Percentiles rank a stretch among this genome's conserved stretches.
Conservation (phyloP, 805 yeast genomes). For the Candida vaughaniae region DNA sequence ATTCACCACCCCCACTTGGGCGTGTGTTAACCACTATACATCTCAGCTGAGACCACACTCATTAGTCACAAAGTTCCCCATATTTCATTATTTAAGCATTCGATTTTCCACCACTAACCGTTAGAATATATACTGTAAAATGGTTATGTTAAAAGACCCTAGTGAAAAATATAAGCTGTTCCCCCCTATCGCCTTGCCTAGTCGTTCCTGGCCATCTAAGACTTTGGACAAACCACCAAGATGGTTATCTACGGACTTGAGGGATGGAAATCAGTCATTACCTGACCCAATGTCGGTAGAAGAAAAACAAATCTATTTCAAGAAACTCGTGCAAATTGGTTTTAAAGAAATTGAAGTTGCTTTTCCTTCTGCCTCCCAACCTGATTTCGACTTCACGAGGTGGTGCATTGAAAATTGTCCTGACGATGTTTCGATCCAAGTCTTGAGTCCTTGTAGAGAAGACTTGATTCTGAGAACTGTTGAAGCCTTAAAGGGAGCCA, state of each 20-base stretch:
- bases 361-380: slow-evolving; percentile 77
- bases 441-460: slow-evolving; percentile 73
- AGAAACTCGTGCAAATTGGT: slow-evolving; percentile 67
- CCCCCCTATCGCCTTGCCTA: slow-evolving; percentile 52
- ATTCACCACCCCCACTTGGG: too few relatives aligned
- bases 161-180: slow-evolving; percentile 61
- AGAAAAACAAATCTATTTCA: slow-evolving; percentile 72
- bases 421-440: slow-evolving; percentile 74
- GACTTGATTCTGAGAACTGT: slow-evolving; percentile 70
- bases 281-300: slow-evolving; percentile 85
- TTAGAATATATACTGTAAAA: too few relatives aligned
- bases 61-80: too few relatives aligned
- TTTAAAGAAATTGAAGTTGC: slow-evolving; percentile 84
- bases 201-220: slow-evolving; percentile 70
- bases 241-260: slow-evolving; percentile 79
- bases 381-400: slow-evolving; percentile 78
- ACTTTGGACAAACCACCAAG: slow-evolving; percentile 64
- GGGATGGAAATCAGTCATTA: slow-evolving; percentile 83
- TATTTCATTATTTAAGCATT: too few relatives aligned
- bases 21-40: too few relatives aligned
- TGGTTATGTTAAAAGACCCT: slow-evolving; percentile 54
- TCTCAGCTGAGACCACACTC: too few relatives aligned
- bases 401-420: slow-evolving; percentile 74
- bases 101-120: too few relatives aligned
- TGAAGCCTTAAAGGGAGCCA: slow-evolving; percentile 72